Evolutionary conservation across 768 basidiomycete species (phyloP).

Genomic region (Mycena rebaudengoi): DNA sequence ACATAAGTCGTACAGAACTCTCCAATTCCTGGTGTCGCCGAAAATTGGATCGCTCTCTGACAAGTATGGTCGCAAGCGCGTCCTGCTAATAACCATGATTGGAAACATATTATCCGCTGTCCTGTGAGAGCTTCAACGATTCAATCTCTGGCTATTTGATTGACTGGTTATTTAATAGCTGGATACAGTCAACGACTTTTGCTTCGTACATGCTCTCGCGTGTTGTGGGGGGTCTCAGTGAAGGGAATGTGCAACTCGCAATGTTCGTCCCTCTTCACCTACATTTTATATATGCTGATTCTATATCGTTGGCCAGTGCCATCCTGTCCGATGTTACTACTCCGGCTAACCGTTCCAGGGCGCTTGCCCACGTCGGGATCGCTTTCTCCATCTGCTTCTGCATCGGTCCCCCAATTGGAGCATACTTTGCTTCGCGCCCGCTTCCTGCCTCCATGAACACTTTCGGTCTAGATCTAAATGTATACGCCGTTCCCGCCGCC

Average conservation of each 20-base stretch:
- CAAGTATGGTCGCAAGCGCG: constrained; percentile 84
- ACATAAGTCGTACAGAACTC: constrained; percentile 60
- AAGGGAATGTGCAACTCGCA: constrained; percentile 96
- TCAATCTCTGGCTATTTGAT: not conserved
- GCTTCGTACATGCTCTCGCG: constrained; percentile 90
- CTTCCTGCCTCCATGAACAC: constrained; percentile 65
- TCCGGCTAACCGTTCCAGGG: constrained; percentile 79
- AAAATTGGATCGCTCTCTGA: constrained; percentile 87
- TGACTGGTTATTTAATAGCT: constrained; percentile 54
- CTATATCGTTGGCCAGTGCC: constrained; percentile 60
- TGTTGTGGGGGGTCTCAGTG: constrained; percentile 91
- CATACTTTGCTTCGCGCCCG: constrained; percentile 93
- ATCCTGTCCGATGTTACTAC: constrained; percentile 93
- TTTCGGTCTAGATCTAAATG: constrained; percentile 75
- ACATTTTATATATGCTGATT: not conserved
- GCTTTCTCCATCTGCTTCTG: constrained; percentile 97
- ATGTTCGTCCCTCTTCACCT: constrained; percentile 67
- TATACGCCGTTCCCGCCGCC: constrained; percentile 91
- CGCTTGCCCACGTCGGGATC: constrained; percentile 92
- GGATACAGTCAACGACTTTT: constrained; percentile 91
- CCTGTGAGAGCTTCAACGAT: constrained; percentile 61
- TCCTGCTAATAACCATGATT: constrained; percentile 88
- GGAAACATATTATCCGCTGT: constrained; percentile 93
- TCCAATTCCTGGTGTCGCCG: constrained; percentile 88
- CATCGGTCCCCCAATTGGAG: constrained; percentile 93